These are phyloP conservation scores for Nakazawaea molendinolei DNA, from an alignment of 805 yeast species.

Conservation along the genomic window DNA sequence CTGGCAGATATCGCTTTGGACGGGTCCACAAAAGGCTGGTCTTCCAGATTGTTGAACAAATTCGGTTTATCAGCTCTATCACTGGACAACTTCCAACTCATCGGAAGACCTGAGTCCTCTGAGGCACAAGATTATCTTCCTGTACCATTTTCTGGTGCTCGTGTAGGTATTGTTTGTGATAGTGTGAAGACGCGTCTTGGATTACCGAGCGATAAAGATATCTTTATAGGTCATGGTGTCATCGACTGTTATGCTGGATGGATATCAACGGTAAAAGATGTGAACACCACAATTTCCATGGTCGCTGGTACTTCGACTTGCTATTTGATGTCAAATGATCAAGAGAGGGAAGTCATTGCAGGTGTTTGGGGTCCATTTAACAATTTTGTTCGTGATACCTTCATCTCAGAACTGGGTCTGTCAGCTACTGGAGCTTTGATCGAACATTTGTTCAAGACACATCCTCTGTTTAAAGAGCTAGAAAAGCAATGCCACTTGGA, in stretches of 20 bases:
- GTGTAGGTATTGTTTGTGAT: conserved; percentile 17
- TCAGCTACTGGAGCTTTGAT: conserved; percentile 52
- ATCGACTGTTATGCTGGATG: conserved; percentile 58
- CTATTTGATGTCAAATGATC: conserved; percentile 28
- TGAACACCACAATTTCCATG: conserved; percentile 31
- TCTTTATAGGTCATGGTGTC: conserved; percentile 37
- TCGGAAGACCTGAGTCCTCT: conserved; percentile 25
- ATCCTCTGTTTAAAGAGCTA: conserved; percentile 24
- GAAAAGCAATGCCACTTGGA: conserved; percentile 8
- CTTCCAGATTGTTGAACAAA: conserved; percentile 18
- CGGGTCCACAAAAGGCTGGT: conserved; percentile 56
- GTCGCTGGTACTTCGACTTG: conserved; percentile 64
- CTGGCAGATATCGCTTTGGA: conserved; percentile 37
- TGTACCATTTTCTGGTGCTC: conserved; percentile 27
- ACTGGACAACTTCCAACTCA: conserved; percentile 16
- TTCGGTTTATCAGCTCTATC: conserved; percentile 17
- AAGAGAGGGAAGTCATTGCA: conserved; percentile 16
- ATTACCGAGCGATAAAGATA: conserved; percentile 1
- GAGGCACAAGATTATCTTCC: conserved; percentile 13
- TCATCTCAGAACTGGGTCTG: conserved; percentile 48
- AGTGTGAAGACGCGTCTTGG: conserved; percentile 5
- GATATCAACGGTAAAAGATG: conserved; percentile 28
- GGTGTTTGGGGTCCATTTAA: conserved; percentile 62
- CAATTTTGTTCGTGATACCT: conserved; percentile 24
- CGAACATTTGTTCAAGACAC: conserved; percentile 39